Conservation (phyloP, 2,329 filamentous ascomycete species). For the Fusarium sp. region DNA sequence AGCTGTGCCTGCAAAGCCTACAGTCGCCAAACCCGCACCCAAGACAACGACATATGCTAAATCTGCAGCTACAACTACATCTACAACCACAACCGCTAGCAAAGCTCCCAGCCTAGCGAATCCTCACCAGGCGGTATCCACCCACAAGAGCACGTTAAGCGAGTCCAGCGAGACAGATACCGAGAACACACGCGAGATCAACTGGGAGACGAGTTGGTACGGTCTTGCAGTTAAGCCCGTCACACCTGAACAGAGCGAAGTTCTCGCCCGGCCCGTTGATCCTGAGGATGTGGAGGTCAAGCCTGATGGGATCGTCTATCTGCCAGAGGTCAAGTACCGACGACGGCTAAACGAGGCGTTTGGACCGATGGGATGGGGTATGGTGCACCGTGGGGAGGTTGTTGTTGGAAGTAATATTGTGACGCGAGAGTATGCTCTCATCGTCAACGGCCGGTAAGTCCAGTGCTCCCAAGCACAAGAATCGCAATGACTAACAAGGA, state of each 20-base stretch:
- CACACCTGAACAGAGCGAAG: conserved; percentile 73
- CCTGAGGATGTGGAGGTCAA: conserved; percentile 92
- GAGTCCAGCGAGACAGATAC: conserved; percentile 22
- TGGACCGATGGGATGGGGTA: conserved; percentile 94
- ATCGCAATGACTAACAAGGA: background rate
- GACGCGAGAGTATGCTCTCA: conserved; percentile 92
- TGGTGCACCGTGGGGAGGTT: conserved; percentile 88
- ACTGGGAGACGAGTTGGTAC: conserved; percentile 89
- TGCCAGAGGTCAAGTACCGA: conserved; percentile 98
- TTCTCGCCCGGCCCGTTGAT: conserved; percentile 76
- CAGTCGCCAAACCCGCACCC: background rate
- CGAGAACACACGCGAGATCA: conserved; percentile 56
- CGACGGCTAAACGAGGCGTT: conserved; percentile 91
- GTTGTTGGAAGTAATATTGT: conserved; percentile 84
- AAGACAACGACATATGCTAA: conserved; percentile 5
- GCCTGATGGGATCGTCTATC: conserved; percentile 94
- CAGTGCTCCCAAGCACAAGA: background rate
- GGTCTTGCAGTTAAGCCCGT: conserved; percentile 81
- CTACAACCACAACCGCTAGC: conserved; percentile 2
- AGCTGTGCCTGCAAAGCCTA: conserved; percentile 10
- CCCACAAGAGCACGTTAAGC: conserved; percentile 22
- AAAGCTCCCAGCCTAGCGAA: conserved; percentile 9
- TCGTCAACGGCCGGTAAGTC: conserved; percentile 85
- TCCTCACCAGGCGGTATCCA: conserved; percentile 23
- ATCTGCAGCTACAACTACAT: background rate